phyloP scores from a whole-genome alignment of 768 basidiomycete species.

The Rhizopogon roseolus region DNA sequence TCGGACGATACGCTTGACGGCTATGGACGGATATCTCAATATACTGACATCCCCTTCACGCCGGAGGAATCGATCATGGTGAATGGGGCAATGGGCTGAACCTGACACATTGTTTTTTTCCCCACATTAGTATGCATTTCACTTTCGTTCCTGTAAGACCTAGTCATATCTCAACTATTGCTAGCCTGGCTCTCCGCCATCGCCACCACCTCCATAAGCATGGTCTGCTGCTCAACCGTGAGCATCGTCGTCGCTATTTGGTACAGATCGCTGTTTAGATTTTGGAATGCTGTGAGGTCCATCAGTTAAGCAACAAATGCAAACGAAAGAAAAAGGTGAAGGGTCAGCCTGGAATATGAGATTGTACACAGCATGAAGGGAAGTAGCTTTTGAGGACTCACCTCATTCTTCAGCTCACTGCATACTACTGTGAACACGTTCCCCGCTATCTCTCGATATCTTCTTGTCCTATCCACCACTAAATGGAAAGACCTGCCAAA shows the following conservation, averaged over 20 bases:
- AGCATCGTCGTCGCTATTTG: conserved; percentile 50
- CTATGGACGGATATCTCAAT: too few relatives aligned
- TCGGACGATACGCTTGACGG: too few relatives aligned
- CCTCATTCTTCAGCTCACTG: not conserved
- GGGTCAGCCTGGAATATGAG: not conserved
- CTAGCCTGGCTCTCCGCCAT: conserved; percentile 47
- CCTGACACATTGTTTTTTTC: too few relatives aligned
- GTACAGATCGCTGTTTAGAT: conserved; percentile 48
- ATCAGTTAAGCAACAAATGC: conserved; percentile 3
- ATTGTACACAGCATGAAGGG: too few relatives aligned
- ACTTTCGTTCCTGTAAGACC: too few relatives aligned
- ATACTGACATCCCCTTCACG: too few relatives aligned
- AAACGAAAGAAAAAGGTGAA: not conserved
- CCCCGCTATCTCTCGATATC: not conserved
- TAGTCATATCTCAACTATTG: conserved; percentile 2
- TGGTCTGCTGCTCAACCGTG: conserved; percentile 69
- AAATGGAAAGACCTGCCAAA: not conserved
- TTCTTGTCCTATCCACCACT: not conserved
- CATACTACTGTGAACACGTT: not conserved
- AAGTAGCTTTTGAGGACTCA: not conserved
- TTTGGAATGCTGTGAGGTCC: conserved; percentile 60
- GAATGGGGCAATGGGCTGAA: too few relatives aligned
- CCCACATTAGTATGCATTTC: too few relatives aligned
- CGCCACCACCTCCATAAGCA: conserved; percentile 83
- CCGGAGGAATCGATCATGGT: too few relatives aligned